Base-by-base conservation (phyloP, 108 stramenopile genomes). In the Discostella stelligeroides region DNA sequence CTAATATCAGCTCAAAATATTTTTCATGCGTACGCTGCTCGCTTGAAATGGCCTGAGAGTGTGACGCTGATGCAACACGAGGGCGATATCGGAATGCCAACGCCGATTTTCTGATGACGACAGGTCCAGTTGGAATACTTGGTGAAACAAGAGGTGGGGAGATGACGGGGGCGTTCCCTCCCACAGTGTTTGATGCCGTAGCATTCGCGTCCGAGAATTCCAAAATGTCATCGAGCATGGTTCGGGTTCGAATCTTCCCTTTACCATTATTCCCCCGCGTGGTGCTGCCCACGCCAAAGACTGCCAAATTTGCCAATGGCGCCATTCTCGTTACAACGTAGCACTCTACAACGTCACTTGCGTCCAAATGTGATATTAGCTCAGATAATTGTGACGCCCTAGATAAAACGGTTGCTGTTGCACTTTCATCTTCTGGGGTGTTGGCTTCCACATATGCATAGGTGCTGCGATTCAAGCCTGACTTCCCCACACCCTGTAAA, bases 321-420 rank as follows among this genome's bases (percentile, higher is more conserved):
- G 88, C 86, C 66, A 68, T 70, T 45, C 93, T 72, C 0, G 84
- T 83, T 14, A 95, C 65, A 2, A 85, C 62, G 72, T 95, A 95
- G 66, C 82, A 84, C 69, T 95, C 93, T 30, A 95, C 63, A 6
- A 90, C 85, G 76, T 92, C 90, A 23, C 88, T 79, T 14, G 93
- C 93, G 68, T 91, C 93, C 70, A 95, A 76, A 69, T 80, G 79
- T 12, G 72, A 56, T 54, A 86, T 84, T n/a, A 91, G 60, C 3
- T 75, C 59, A 12, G 84, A 84, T 24, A 89, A 66, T 50, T 79
- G 78, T 48, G 71, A 67, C 14, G 71, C 46, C 25, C 78, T 65
- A 20, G 78, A 62, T 30, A 79, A 67, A n/a, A 76, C 38, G 21
- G 75, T 68, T 9, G 75, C 75, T 1, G 67, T 21, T 68, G 67